Conservation (phyloP, 441 rosid genomes). For the Erodium moschatum region DNA sequence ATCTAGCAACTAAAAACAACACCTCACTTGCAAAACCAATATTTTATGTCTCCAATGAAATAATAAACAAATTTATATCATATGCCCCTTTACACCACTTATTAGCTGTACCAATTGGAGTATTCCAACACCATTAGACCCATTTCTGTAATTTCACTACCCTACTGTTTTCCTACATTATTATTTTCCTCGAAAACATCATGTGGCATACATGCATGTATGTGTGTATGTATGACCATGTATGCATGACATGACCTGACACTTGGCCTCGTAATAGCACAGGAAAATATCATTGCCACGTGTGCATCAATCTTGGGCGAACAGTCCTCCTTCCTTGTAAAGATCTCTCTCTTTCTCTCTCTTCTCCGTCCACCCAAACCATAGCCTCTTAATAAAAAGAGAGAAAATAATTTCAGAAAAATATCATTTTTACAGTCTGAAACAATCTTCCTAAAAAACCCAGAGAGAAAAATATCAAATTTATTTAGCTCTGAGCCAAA, state of each 20-base stretch:
- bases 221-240: not conserved
- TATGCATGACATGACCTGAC: conserved; percentile 11
- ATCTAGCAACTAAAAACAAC: no score
- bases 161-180: no score
- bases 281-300: conserved; percentile 82
- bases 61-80: no score
- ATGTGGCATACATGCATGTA: no score
- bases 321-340: conserved; percentile 36
- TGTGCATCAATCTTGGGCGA: conserved; percentile 35
- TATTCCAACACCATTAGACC: no score
- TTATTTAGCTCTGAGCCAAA: no score
- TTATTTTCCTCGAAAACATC: no score
- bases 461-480: not conserved
- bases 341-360: conserved; percentile 32
- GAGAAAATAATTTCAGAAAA: not conserved
- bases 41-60: no score
- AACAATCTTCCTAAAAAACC: not conserved
- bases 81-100: no score
- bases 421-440: not conserved
- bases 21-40: no score
- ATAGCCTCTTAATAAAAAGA: not conserved
- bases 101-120: no score
- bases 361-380: conserved; percentile 6
- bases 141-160: no score
- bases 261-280: conserved; percentile 32